Conservation (phyloP, 148 eudicot species). For the Dysphania ambrosioides region DNA sequence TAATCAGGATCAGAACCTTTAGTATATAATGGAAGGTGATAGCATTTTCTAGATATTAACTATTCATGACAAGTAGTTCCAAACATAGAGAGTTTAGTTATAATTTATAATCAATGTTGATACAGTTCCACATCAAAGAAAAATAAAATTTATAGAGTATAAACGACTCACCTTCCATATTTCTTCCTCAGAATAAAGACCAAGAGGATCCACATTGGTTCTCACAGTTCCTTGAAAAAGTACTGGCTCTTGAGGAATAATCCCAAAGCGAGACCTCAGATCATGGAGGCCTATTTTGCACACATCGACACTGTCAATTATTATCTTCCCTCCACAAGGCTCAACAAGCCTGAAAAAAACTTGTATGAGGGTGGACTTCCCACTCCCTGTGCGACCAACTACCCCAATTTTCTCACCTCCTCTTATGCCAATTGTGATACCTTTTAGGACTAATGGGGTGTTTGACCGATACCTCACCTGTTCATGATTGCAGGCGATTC, state of each 20-base stretch:
- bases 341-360: constrained; percentile 78
- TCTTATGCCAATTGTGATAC: constrained; percentile 46
- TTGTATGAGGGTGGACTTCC: constrained; percentile 74
- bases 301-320: constrained; percentile 54
- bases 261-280: constrained; percentile 61
- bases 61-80: no score
- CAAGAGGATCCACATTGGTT: constrained; percentile 33
- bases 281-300: constrained; percentile 59
- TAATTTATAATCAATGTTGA: neutral
- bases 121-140: neutral
- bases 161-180: constrained; percentile 30
- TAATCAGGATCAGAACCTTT: no score
- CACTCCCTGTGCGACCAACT: constrained; percentile 81
- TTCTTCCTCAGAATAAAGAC: constrained; percentile 29
- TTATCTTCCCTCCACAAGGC: constrained; percentile 58
- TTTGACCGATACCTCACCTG: constrained; percentile 52
- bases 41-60: no score
- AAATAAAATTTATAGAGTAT: neutral
- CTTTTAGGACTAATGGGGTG: constrained; percentile 41
- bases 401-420: constrained; percentile 64
- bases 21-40: no score
- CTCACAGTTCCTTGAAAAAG: constrained; percentile 60
- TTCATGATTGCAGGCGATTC: neutral
- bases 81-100: no score
- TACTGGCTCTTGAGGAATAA: constrained; percentile 85